Evolutionary conservation across 2,329 filamentous ascomycete species (phyloP), one percentile per base, ranked within the genome.

Genomic region (Chaetomiaceae sp.): DNA sequence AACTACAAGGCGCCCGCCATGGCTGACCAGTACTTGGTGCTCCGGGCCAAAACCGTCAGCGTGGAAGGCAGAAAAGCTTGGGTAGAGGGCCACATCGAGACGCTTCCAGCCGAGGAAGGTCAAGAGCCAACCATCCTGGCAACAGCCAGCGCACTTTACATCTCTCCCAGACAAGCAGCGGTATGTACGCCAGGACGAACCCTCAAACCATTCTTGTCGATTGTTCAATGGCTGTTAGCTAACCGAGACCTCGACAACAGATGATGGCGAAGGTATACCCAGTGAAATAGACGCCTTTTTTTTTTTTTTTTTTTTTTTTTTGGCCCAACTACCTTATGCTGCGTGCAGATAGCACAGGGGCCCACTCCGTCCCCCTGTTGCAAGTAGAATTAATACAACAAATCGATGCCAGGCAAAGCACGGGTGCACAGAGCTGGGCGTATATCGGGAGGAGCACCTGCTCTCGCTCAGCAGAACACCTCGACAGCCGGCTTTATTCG

Each of bases 1-100:
- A 85, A 95, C 68, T 99, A 96, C 70, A 83, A 86, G 61, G 82
- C 82, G 55, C 93, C 93, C 4, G 85, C 87, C 39, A 82, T 79
- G 61, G 89, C 90, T 5, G 80, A 82, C 19, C 79, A 80, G 54
- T 93, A 86, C 64, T 73, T 95, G 25, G 88, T 95, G 38, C 71
- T 99, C 52, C 78, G 80, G 55, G 91, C 89, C 4, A 80, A 82
- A 65, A 96, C 91, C 17, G 84, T 81, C 9, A 91, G 86, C 72
- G 87, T 92, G 1, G 90, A 97, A 65, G 92, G 93, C 1, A 78
- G 93, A 55, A 97, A 97, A 73, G 92, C 90, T 12, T 96, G 89
- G 89, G 89, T 96, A 1, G 85, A 87, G 70, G 93, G 89, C 1
- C 80, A 82, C 60, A 84, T 97, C 61, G 90, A 96, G 77, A 85